These are phyloP conservation scores for Suhomyces xylopsoci DNA, from an alignment of 805 yeast species.

Conservation along the genomic window DNA sequence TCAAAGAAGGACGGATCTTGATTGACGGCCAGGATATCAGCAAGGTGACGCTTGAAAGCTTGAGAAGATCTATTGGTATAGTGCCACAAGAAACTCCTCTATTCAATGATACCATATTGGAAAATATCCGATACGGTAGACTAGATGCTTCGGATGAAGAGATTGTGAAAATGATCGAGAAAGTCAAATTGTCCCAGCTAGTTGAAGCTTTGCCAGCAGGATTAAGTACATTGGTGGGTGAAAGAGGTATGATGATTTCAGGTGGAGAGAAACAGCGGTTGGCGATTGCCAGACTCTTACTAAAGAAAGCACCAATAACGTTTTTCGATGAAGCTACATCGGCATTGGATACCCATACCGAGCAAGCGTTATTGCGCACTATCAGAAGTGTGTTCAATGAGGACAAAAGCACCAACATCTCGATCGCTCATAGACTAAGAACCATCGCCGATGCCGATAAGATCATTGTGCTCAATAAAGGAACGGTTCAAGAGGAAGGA, in stretches of 20 bases:
- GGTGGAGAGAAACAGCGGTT: constrained; percentile 98
- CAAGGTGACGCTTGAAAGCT: constrained; percentile 67
- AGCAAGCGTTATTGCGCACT: constrained; percentile 75
- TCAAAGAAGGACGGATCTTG: constrained; percentile 67
- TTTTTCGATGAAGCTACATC: constrained; percentile 97
- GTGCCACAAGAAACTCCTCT: constrained; percentile 98
- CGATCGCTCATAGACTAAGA: constrained; percentile 90
- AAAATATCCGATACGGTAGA: constrained; percentile 84
- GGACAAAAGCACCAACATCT: constrained; percentile 68
- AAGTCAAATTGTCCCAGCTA: constrained; percentile 66
- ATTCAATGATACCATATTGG: constrained; percentile 85
- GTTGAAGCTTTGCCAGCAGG: constrained; percentile 80
- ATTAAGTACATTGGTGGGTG: constrained; percentile 84
- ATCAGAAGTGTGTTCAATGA: constrained; percentile 61
- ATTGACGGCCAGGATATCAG: constrained; percentile 88
- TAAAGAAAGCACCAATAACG: constrained; percentile 84
- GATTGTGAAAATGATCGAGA: constrained; percentile 57
- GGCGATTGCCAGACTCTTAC: constrained; percentile 86
- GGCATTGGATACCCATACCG: constrained; percentile 95
- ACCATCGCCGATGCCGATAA: constrained; percentile 94
- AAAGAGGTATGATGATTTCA: constrained; percentile 96
- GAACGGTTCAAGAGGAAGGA: constrained; percentile 85
- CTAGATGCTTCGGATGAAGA: constrained; percentile 71
- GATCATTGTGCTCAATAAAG: constrained; percentile 80
- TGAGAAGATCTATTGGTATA: constrained; percentile 76